phyloP scores from a whole-genome alignment of 495 filamentous ascomycete genomes.

The Daldinia caldariorum region DNA sequence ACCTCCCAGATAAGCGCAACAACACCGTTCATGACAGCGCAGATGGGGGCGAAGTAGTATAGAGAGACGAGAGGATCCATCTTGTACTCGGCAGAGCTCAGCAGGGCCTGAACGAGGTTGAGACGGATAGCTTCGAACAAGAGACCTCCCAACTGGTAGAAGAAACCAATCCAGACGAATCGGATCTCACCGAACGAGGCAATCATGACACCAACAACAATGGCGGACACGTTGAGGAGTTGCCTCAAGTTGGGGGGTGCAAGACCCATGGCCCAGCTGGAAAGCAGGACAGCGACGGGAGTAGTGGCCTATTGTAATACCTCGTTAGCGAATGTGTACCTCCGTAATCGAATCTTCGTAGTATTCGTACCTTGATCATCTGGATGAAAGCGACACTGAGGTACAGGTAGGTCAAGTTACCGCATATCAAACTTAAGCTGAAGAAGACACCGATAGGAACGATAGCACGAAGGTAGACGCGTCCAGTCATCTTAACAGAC shows the following conservation, averaged over 20 bases:
- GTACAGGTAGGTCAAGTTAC: constrained; percentile 92
- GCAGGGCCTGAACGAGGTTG: constrained; percentile 88
- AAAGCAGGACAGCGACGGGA: constrained; percentile 86
- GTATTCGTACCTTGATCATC: constrained; percentile 79
- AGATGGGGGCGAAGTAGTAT: constrained; percentile 95
- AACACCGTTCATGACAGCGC: constrained; percentile 85
- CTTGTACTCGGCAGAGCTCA: constrained; percentile 92
- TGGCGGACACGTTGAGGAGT: constrained; percentile 85
- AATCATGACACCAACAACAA: constrained; percentile 89
- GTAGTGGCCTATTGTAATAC: constrained; percentile 74
- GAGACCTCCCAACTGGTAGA: constrained; percentile 86
- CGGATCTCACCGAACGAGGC: constrained; percentile 93
- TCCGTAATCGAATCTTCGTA: background rate
- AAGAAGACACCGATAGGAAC: constrained; percentile 94
- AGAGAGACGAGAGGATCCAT: constrained; percentile 97
- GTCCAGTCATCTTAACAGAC: constrained; percentile 91
- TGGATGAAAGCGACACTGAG: constrained; percentile 95
- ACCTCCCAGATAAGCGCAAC: constrained; percentile 83
- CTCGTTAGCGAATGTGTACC: constrained; percentile 37
- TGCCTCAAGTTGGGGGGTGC: constrained; percentile 79
- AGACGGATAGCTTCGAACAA: constrained; percentile 90
- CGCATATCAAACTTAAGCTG: constrained; percentile 92
- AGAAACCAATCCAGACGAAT: constrained; percentile 86
- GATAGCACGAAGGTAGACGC: constrained; percentile 88
- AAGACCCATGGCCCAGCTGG: constrained; percentile 84